A percentile compares a stretch with the other conserved stretches of the same genome.
These are phyloP conservation scores for Didymella pomorum DNA, from an alignment of 2,329 filamentous ascomycete genomes.

Conservation along the genomic window DNA sequence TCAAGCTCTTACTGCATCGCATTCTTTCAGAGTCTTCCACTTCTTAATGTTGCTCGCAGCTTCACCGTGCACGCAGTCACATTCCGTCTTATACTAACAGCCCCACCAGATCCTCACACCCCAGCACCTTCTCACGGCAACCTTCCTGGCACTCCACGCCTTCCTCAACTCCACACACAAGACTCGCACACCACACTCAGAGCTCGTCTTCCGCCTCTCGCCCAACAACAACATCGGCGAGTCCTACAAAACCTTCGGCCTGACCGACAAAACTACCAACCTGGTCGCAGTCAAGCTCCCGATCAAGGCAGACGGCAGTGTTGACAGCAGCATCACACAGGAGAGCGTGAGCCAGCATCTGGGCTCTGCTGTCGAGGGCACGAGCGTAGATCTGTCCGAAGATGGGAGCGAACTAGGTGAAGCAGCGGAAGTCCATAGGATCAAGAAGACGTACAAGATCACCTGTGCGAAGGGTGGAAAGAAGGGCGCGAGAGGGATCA, in stretches of 20 bases:
- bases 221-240: conserved; percentile 91
- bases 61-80: neutral
- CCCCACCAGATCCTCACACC: conserved; percentile 70
- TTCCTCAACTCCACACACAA: conserved; percentile 65
- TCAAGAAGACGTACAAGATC: conserved; percentile 89
- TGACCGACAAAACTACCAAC: conserved; percentile 72
- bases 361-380: conserved; percentile 36
- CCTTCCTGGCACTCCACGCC: conserved; percentile 78
- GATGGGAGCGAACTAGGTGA: conserved; percentile 61
- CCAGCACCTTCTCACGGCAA: conserved; percentile 75
- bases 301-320: conserved; percentile 16
- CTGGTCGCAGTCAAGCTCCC: conserved; percentile 85
- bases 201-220: conserved; percentile 82
- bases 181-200: conserved; percentile 87
- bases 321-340: conserved; percentile 22
- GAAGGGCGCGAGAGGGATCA: conserved; percentile 36
- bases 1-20: neutral
- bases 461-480: conserved; percentile 52
- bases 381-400: conserved; percentile 32
- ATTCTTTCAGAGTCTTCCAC: neutral
- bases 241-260: conserved; percentile 87
- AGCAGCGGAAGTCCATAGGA: conserved; percentile 60
- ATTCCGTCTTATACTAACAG: neutral
- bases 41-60: neutral
- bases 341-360: conserved; percentile 42